phyloP scores from a whole-genome alignment of 352 stramenopile species.

The Phytophthora vignae region DNA sequence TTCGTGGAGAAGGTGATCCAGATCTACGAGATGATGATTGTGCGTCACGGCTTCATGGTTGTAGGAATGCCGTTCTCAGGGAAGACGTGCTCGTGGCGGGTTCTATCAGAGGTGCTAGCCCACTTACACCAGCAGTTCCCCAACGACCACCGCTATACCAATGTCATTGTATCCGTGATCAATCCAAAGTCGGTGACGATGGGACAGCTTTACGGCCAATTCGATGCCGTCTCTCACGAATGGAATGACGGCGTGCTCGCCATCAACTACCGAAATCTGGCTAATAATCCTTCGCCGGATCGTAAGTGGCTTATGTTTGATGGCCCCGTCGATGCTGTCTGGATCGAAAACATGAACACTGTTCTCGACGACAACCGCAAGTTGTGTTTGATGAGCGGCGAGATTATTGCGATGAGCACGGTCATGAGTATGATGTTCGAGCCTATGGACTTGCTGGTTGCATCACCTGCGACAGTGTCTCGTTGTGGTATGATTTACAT shows the following conservation, averaged over 20 bases:
- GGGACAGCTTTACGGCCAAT: constrained; percentile 95
- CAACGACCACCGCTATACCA: constrained; percentile 74
- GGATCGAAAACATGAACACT: constrained; percentile 97
- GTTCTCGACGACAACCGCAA: constrained; percentile 96
- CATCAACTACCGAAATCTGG: constrained; percentile 91
- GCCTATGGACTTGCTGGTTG: constrained; percentile 94
- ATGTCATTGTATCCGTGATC: constrained; percentile 86
- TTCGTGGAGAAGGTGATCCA: constrained; percentile 96
- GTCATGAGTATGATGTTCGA: constrained; percentile 98
- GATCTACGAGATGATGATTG: constrained; percentile 98
- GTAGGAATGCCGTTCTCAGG: constrained; percentile 95
- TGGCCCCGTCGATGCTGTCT: constrained; percentile 93
- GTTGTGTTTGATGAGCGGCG: constrained; percentile 93
- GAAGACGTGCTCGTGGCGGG: constrained; percentile 92
- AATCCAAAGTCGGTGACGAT: constrained; percentile 96
- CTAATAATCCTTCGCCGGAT: constrained; percentile 75
- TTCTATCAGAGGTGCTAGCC: constrained; percentile 91
- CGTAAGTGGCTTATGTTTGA: constrained; percentile 96
- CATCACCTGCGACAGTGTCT: constrained; percentile 93
- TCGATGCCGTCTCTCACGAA: constrained; percentile 95
- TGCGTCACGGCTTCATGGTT: constrained; percentile 96
- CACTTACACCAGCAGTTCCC: constrained; percentile 76
- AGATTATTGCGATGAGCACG: constrained; percentile 95
- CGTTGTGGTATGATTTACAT: constrained; percentile 96
- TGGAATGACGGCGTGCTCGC: constrained; percentile 95